Evolutionary conservation across 139 green algal species (phyloP).

Genomic region (Zygnema cylindricum): DNA sequence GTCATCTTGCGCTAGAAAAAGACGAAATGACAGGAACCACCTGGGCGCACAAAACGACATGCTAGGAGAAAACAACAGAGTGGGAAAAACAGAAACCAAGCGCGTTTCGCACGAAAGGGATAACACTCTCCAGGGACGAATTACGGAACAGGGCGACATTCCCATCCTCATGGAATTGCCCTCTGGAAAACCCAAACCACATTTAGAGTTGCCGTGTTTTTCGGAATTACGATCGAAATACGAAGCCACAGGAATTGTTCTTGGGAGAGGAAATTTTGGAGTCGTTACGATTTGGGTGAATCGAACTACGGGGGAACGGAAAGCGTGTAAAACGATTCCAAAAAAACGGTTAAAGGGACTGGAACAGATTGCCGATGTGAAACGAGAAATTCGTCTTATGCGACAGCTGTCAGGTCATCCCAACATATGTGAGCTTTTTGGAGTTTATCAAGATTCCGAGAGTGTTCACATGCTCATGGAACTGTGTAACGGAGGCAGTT

Average conservation of each 20-base stretch:
- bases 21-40: no score
- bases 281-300: constrained; percentile 13
- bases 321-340: constrained; percentile 42
- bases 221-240: no score
- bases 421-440: constrained; percentile 34
- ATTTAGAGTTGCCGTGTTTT: no score
- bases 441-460: constrained; percentile 35
- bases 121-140: no score
- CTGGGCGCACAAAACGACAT: no score
- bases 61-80: no score
- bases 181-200: no score
- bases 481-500: constrained; percentile 9
- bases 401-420: constrained; percentile 28
- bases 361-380: constrained; percentile 41
- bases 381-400: constrained; percentile 48
- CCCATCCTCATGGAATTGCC: no score
- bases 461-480: constrained; percentile 47
- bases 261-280: constrained; percentile 36
- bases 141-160: no score
- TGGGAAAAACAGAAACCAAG: no score
- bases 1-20: no score
- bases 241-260: neutral
- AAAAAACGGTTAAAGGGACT: constrained; percentile 14
- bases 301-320: constrained; percentile 21
- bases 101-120: no score